Evolutionary conservation across 768 basidiomycete genomes (phyloP), one percentile per base, ranked within the genome.

Genomic region (Serpula lacrymans): DNA sequence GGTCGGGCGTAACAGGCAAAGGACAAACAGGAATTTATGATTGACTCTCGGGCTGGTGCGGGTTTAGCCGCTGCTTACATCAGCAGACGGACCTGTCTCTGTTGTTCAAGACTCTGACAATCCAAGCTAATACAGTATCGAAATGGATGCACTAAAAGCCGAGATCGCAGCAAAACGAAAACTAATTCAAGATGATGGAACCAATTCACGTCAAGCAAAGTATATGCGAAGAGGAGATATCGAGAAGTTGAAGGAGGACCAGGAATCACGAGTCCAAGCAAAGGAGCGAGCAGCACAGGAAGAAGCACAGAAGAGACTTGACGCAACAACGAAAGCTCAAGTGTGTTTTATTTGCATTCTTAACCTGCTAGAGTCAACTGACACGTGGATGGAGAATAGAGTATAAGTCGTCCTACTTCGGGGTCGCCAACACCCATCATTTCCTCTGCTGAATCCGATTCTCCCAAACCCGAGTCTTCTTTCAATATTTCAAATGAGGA

Each of bases 401-500:
- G 62, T 48, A 50, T 64, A 53, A 58, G 69, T 44, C 61, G 56
- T 17, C 67, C 69, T 12, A 48, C 55, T 35, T 65, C 71, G n/a
- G 65, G 69, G n/a, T 67, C 72, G 11, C 66, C 69, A 30, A 53
- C 60, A 43, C 62, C 70, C 27, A 45, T 37, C 17, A 48, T 54
- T 13, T 52, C 59, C 37, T 27, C 61, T 26, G 62, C 59, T 26
- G 71, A 69, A 22, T 50, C 58, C 39, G 64, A 64, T 35, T 64
- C 68, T 43, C 78, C 65, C 36, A 62, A 23, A 60, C 57, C 62
- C 1, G 59, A 64, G 21, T 59, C 65, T 1, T 53, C 62, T 4
- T 97, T 94, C 69, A 93, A 93, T 56, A 85, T 98, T 40, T 89
- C 94, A 2, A 90, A 93, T 42, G 87, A 93, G 46, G 96, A 99